These are phyloP conservation scores for Annona cherimola DNA, from an alignment of 164 flowering plant genomes.

Conservation along the genomic window DNA sequence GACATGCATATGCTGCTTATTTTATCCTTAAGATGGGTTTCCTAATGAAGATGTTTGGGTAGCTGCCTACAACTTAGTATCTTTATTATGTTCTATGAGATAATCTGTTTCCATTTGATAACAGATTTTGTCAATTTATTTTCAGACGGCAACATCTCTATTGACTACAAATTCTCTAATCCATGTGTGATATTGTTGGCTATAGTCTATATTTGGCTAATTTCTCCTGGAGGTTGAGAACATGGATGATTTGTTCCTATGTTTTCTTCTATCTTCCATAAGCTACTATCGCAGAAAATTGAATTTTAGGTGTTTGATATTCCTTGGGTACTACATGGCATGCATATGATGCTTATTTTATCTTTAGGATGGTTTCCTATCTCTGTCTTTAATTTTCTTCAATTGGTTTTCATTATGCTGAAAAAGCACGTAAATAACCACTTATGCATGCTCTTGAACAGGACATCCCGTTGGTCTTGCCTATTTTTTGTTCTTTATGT, in stretches of 20 bases:
- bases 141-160: not conserved
- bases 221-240: not conserved
- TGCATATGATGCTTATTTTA: no score
- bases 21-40: no score
- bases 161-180: not conserved
- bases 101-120: not conserved
- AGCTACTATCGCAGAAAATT: no score
- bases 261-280: no score
- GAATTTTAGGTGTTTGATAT: no score
- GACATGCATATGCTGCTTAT: no score
- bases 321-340: no score
- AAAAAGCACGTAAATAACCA: not conserved
- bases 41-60: conserved; percentile 98
- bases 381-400: no score
- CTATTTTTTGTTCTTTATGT: conserved; percentile 74
- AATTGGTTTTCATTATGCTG: no score
- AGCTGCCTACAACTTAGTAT: conserved; percentile 92
- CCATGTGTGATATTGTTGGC: not conserved
- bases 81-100: not conserved
- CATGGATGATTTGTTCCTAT: not conserved
- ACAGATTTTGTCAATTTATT: not conserved
- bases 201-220: not conserved
- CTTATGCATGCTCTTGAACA: conserved; percentile 20
- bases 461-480: conserved; percentile 83
- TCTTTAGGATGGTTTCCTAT: no score